Conservation (phyloP, 2,329 filamentous ascomycete genomes). For the Cordyceps tenuipes region DNA sequence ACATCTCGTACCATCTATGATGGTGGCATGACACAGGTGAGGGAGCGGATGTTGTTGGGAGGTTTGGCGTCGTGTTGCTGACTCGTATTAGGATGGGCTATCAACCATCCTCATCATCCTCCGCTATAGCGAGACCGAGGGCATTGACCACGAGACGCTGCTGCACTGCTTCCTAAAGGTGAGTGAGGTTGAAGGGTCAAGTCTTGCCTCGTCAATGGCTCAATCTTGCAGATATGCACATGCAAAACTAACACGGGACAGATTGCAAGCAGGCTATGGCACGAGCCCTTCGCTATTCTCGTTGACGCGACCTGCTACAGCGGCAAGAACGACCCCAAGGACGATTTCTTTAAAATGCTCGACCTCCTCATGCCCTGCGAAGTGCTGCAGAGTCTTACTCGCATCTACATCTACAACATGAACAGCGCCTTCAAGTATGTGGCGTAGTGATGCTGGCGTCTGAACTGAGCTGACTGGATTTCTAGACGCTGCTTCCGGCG, state of each 20-base stretch:
- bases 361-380: slow-evolving; percentile 56
- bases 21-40: slow-evolving; percentile 59
- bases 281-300: slow-evolving; percentile 58
- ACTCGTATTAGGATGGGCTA: slow-evolving; percentile 48
- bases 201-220: background rate
- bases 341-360: slow-evolving; percentile 56
- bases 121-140: slow-evolving; percentile 57
- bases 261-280: slow-evolving; percentile 63
- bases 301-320: slow-evolving; percentile 64
- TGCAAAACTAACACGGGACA: slow-evolving; percentile 20
- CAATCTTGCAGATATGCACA: background rate
- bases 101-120: slow-evolving; percentile 63
- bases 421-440: slow-evolving; percentile 57
- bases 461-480: background rate
- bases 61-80: slow-evolving; percentile 2
- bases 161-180: slow-evolving; percentile 62
- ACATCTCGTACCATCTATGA: slow-evolving; percentile 61
- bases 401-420: slow-evolving; percentile 66
- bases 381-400: slow-evolving; percentile 47
- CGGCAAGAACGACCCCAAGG: slow-evolving; percentile 57
- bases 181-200: slow-evolving; percentile 22
- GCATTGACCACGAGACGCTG: slow-evolving; percentile 56
- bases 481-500: slow-evolving; percentile 53
- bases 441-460: too few relatives aligned
- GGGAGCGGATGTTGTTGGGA: slow-evolving; percentile 19